Evolutionary conservation across 768 basidiomycete species (phyloP), one percentile per base, ranked within the genome.

Genomic region (Fistulinella prunicolor): DNA sequence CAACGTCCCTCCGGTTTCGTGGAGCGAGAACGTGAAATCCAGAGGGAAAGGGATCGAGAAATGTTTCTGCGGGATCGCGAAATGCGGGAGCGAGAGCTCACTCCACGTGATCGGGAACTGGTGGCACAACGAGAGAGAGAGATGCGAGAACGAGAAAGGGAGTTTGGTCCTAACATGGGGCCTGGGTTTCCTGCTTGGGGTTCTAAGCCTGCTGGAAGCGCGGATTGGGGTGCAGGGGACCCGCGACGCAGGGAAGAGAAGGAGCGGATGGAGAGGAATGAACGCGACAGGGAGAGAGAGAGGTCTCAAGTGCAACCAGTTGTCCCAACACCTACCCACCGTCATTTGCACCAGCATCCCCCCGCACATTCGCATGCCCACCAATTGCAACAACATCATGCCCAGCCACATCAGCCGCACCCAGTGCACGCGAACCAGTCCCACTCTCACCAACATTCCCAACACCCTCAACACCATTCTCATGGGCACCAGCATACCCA

Each of bases 241-340:
- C 52, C 55, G 14, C 64, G 56, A 49, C 64, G 68, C 47, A 61
- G 73, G 46, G 74, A 75, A 62, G 50, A 73, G 14, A 62, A 62
- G 51, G 61, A 51, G 46, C 59, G 59, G 0, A 30, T 38, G 1
- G 59, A 62, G 38, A 59, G 56, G 40, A 60, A 34, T 20, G 60
- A 62, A 38, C 58, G 61, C 20, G 62, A 61, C 39, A 57, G 61
- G 42, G 68, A 68, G 20, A 56, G 60, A 24, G 72, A 73, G 28
- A 54, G 63, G 38, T 42, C 60, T 6, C 63, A 63, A 44, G 56
- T 39, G 19, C 64, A 66, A 22, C 43, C 56, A 1, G 49, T 63
- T 36, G 55, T 53, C 42, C 50, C 54, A 12, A 54, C 55, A 10
- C 47, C 61, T 9, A 53, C 62, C 61, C 42, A 70, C 65, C 57